Base-by-base conservation (phyloP, 1,284 basidiomycete genomes). In the Rhodotorula mucilaginosa region DNA sequence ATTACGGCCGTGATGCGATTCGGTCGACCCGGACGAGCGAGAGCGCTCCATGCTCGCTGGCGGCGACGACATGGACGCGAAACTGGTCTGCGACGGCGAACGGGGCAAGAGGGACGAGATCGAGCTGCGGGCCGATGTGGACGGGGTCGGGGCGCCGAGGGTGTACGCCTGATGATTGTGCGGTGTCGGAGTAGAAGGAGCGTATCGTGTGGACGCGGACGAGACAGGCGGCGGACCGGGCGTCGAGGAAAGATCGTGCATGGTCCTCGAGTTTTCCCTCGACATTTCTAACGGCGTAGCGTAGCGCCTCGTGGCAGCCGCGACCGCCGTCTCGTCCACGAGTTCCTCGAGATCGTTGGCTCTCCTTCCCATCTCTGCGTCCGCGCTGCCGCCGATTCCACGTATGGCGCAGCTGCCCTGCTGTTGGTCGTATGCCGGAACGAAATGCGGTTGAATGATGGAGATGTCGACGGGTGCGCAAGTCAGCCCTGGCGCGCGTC, bases 1-100 rank as follows among this genome's bases (percentile, higher is more conserved):
- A 26, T 74, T 72, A 2, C 74, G 58, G 16, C 54, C 51, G 61
- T 75, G 74, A 44, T 75, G 71, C 23, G 64, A 65, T 7, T 67
- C 65, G 60, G 31, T 64, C 23, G 71, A 70, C 5, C 68, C 65
- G 60, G 31, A 61, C 23, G 71, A 70, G 7, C 68, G 60, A 21
- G 49, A 58, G 5, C 74, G 68, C 31, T 75, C 68, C 74, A 75
- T 75, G 44, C 61, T 49, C n/a, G 48, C 8, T 39, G 39, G 39
- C 39, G 39, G 39, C 39, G 39, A n/a, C 47, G 63, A 58, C 47
- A 62, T 56, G 13, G 60, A 60, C 59, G 62, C 58, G 71, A 69
- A 69, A 18, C 54, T 56, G 54, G n/a, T 56, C 54, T n/a, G 16
- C 18, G 58, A 61, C 5, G 68, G 65, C 5, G 68, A 62, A 23